These are phyloP conservation scores for Syzygium aromaticum DNA, from an alignment of 345 rosid species.

Conservation along the genomic window DNA sequence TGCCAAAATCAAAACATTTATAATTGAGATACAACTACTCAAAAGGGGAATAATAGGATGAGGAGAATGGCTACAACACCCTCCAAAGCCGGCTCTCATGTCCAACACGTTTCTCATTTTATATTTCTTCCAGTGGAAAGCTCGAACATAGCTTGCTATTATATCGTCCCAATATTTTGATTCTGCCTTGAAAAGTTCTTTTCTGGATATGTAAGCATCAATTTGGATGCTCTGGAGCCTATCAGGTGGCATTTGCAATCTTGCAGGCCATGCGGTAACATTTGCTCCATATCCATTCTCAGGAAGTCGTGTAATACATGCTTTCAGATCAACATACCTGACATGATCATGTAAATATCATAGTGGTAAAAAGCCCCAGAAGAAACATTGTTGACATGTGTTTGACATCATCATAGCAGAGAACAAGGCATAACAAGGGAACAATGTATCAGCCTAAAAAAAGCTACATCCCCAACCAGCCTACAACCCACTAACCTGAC, in stretches of 20 bases:
- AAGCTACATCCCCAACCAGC: background rate
- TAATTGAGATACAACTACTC: background rate
- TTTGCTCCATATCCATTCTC: constrained; percentile 83
- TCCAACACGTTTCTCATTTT: constrained; percentile 94
- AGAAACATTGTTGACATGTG: background rate
- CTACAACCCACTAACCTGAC: background rate
- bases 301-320: constrained; percentile 77
- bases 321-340: constrained; percentile 82
- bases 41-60: background rate
- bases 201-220: constrained; percentile 84
- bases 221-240: constrained; percentile 82
- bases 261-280: constrained; percentile 71
- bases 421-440: background rate
- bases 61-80: constrained; percentile 34
- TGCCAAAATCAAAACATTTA: constrained; percentile 22
- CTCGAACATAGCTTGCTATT: constrained; percentile 62
- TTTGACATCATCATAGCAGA: background rate
- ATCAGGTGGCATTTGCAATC: constrained; percentile 75
- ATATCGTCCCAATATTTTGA: constrained; percentile 85
- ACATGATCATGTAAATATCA: background rate
- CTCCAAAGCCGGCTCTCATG: constrained; percentile 97
- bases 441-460: background rate
- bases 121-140: constrained; percentile 71
- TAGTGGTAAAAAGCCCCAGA: background rate
- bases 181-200: constrained; percentile 86